Base-by-base conservation (phyloP, 1,139 yeast genomes). In the Suhomyces wounanorum region DNA sequence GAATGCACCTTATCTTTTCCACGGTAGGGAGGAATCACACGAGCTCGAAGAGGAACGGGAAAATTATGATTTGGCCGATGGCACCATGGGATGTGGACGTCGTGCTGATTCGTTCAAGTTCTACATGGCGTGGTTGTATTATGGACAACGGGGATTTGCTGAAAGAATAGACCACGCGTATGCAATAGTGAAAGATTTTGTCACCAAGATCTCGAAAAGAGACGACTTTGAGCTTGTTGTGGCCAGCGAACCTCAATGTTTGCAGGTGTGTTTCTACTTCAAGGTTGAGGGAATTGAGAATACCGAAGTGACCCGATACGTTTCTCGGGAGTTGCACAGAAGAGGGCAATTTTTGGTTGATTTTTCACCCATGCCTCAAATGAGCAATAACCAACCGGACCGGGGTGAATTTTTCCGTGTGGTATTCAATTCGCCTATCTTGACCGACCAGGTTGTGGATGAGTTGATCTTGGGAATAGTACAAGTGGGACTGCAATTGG, bases 1-100 rank as follows among this genome's bases (percentile, higher is more conserved):
- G 48, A 73, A 79, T 44, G 96, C 96, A 0, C 95, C 96, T 2
- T 89, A 89, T 62, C 72, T 89, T 44, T 89, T 89, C 78, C 96
- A 89, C 62, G 82, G 83, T 36, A 62, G 74, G n/a, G 76, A 76
- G 37, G 54, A 64, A 30, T 76, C 70, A 17, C 45, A 23, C 8
- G 53, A 45, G 23, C 76, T 72, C 10, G 74, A 67, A 42, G 75
- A 69, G 40, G 77, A 71, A 17, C 77, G 69, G 11, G 89, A 84
- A 55, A 83, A 84, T 64, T 87, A 75, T 62, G 96, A 89, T 59
- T 77, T 89, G 53, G 96, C 95, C 0, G 95, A 89, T 63, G 96
- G 96, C 9, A 89, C 96, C 7, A 86, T 89, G 95, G 96, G 96
- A 8, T 89, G 96, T 65, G 96, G 96, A 7, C 81, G 96, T 59